Base-by-base conservation (phyloP, 225 moss, liverwort and hornwort genomes). In the Pseudisothecium myosuroides region DNA sequence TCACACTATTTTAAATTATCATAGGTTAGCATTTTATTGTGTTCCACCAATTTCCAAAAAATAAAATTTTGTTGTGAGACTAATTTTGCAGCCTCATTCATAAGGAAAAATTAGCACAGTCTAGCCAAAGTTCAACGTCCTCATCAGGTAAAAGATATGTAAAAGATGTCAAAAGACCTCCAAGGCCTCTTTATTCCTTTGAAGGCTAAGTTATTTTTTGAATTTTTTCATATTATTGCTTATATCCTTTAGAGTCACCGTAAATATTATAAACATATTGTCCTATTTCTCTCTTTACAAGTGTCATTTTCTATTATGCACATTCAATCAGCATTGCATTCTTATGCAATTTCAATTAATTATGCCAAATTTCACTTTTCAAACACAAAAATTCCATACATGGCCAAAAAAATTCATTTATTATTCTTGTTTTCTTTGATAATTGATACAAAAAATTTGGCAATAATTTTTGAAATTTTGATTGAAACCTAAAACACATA, bases 221-320 rank as follows among this genome's bases (percentile, higher is more conserved):
- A 74, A 47, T 29, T 17, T 74, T 29, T 71, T 73, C 28, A 73
- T 45, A 29, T 47, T 27, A 29, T 45, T 47, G 43, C 11, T 47
- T 2, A 19, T 47, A 18, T 3, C 43, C 17, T 45, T 73, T 18
- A 73, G 0, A 73, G 1, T 6, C 6, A 45, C 10, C 1, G 1
- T 28, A 16, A 45, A 45, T 29, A 47, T 74, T 31, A 18, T 17
- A 18, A 47, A 29, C 5, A 18, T 29, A 29, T 74, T 29, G 6
- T 45, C 4, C 11, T 29, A 74, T 17, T 47, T 29, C 6, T 74
- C 7, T 47, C 6, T 74, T 29, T 0, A 18, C 18, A 74, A 29
- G 45, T 10, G 2, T 73, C 10, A 17, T 28, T 29, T 45, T 74
- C 47, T 74, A 29, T 18, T 1, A 47, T 47, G 6, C 3, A 18